Conservation (phyloP, 352 stramenopile species). For the Pythium guiyangense region DNA sequence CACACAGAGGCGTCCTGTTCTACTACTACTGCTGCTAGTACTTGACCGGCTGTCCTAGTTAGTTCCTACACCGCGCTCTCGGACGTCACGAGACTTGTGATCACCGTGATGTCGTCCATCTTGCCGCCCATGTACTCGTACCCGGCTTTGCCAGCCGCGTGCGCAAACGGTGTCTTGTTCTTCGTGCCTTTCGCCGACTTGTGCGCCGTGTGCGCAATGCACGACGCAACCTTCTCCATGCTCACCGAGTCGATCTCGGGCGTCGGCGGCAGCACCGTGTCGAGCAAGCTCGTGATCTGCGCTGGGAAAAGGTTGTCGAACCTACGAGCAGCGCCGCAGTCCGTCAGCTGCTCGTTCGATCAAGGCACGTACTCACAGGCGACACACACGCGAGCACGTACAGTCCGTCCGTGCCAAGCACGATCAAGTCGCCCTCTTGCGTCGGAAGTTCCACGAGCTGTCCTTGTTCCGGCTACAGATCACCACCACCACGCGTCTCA, state of each 20-base stretch:
- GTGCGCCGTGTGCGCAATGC: slow-evolving; percentile 76
- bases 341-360: not conserved
- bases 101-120: slow-evolving; percentile 90
- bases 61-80: not conserved
- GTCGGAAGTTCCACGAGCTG: slow-evolving; percentile 84
- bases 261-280: slow-evolving; percentile 54
- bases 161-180: slow-evolving; percentile 71
- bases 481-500: not conserved
- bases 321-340: slow-evolving; percentile 16
- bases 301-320: slow-evolving; percentile 95
- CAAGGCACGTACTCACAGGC: not conserved
- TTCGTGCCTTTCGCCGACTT: slow-evolving; percentile 71
- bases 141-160: slow-evolving; percentile 61
- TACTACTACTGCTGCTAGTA: not conserved
- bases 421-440: slow-evolving; percentile 87
- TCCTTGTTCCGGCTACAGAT: slow-evolving; percentile 79
- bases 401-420: slow-evolving; percentile 93
- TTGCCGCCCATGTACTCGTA: slow-evolving; percentile 85
- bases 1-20: not conserved
- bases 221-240: slow-evolving; percentile 78
- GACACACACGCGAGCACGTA: slow-evolving; percentile 29
- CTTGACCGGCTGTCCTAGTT: not conserved
- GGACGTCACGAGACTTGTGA: slow-evolving; percentile 66
- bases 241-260: slow-evolving; percentile 41
- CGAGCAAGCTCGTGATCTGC: slow-evolving; percentile 73